A percentile compares a stretch with the other conserved stretches of the same genome.
phyloP scores from a whole-genome alignment of 495 filamentous ascomycete species.

The Xylaria scruposa region DNA sequence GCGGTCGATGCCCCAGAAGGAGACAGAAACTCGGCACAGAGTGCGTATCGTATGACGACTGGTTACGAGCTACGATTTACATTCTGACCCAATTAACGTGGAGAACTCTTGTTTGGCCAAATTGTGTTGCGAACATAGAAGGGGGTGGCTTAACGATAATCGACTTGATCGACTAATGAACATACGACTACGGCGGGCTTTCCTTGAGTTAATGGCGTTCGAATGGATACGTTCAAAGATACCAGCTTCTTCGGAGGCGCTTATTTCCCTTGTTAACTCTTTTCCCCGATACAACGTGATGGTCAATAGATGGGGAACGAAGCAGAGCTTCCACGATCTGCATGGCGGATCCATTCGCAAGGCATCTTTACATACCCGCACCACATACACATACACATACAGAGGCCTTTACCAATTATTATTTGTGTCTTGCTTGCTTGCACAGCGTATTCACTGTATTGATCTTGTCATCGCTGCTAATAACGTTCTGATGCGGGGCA shows the following conservation, averaged over 20 bases:
- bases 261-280: slow-evolving; percentile 2
- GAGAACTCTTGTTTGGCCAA: background rate
- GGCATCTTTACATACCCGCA: background rate
- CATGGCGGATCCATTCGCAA: background rate
- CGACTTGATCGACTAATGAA: slow-evolving; percentile 13
- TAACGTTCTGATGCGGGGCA: background rate
- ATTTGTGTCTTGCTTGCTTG: background rate
- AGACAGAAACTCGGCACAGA: slow-evolving; percentile 45
- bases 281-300: slow-evolving; percentile 14
- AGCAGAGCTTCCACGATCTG: background rate
- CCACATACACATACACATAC: background rate
- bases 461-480: background rate
- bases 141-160: background rate
- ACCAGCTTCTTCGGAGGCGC: slow-evolving; percentile 9
- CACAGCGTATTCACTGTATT: background rate
- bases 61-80: slow-evolving; percentile 56
- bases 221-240: slow-evolving; percentile 13
- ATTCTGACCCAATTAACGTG: slow-evolving; percentile 44
- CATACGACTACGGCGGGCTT: slow-evolving; percentile 14
- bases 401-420: background rate
- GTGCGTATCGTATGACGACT: slow-evolving; percentile 42
- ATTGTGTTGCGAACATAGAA: slow-evolving; percentile 15
- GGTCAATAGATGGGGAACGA: slow-evolving; percentile 19
- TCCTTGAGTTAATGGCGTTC: slow-evolving; percentile 22
- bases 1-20: slow-evolving; percentile 51